Evolutionary conservation across 306 rosid genomes (phyloP).

Genomic region (Fragaria ananassa): DNA sequence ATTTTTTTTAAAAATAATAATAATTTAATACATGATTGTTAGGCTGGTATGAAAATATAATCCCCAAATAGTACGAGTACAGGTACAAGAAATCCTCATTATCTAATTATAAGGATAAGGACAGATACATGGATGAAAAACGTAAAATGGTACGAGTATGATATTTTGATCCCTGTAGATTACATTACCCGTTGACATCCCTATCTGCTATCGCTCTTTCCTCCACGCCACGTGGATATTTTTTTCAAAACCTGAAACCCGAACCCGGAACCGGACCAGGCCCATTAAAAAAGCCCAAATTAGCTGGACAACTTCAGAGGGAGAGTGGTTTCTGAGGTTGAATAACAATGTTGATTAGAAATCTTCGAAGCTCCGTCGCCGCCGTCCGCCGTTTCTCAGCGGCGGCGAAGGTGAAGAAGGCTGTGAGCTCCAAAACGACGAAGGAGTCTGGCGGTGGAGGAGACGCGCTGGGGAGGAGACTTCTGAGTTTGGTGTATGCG

Average conservation of each 20-base stretch:
- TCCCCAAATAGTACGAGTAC: no score
- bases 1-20: no score
- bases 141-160: no score
- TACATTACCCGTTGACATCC: no score
- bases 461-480: constrained; percentile 74
- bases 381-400: constrained; percentile 50
- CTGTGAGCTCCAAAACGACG: neutral
- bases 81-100: no score
- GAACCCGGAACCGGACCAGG: neutral
- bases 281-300: neutral
- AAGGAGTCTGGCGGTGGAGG: constrained; percentile 31
- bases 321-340: neutral
- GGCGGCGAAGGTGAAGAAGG: constrained; percentile 16
- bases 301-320: no score
- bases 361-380: constrained; percentile 36
- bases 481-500: constrained; percentile 61
- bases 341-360: constrained; percentile 39
- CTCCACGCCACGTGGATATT: neutral
- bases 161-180: no score
- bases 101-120: no score
- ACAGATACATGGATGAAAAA: no score
- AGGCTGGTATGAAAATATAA: no score
- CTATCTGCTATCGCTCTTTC: neutral
- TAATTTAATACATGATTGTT: no score
- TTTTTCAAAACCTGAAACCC: neutral